A percentile compares a stretch with the other conserved stretches of the same genome.
These are phyloP conservation scores for Podospora bellae-mahoneyi DNA, from an alignment of 495 filamentous ascomycete genomes.

Conservation along the genomic window DNA sequence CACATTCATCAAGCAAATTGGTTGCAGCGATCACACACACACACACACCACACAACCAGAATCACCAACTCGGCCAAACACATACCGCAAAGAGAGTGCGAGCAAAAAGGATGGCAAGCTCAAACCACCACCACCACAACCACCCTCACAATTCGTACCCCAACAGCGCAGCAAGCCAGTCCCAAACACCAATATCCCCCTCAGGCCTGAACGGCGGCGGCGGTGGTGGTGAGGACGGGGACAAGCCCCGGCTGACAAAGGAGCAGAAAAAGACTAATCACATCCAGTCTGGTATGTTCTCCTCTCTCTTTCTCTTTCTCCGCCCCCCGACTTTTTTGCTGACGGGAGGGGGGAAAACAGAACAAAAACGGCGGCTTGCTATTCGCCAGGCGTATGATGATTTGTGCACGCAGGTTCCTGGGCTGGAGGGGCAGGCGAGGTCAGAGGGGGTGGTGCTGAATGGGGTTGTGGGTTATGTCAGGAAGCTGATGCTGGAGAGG, in stretches of 20 bases:
- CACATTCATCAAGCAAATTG: too few species aligned
- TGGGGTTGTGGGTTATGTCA: conserved; percentile 70
- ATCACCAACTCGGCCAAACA: too few species aligned
- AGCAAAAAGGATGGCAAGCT: not conserved
- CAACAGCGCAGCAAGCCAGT: not conserved
- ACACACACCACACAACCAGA: too few species aligned
- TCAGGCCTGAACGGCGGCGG: not conserved
- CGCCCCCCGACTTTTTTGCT: too few species aligned
- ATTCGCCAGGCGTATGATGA: conserved; percentile 87
- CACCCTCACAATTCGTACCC: not conserved
- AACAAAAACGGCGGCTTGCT: conserved; percentile 82
- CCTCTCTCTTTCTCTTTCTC: not conserved
- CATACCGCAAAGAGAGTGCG: not conserved
- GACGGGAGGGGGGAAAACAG: conserved; percentile 32
- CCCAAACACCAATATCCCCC: not conserved
- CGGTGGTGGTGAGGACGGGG: conserved; percentile 29
- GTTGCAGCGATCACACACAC: too few species aligned
- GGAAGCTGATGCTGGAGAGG: conserved; percentile 59
- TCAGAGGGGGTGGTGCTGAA: conserved; percentile 81
- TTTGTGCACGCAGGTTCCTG: conserved; percentile 78
- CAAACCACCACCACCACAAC: not conserved
- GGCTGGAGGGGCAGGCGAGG: conserved; percentile 74
- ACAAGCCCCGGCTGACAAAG: conserved; percentile 76
- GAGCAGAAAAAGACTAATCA: conserved; percentile 90
- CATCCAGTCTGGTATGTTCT: conserved; percentile 60